Evolutionary conservation across 2,329 filamentous ascomycete genomes (phyloP), one percentile per base, ranked within the genome.

Genomic region (Calycina herbarum): DNA sequence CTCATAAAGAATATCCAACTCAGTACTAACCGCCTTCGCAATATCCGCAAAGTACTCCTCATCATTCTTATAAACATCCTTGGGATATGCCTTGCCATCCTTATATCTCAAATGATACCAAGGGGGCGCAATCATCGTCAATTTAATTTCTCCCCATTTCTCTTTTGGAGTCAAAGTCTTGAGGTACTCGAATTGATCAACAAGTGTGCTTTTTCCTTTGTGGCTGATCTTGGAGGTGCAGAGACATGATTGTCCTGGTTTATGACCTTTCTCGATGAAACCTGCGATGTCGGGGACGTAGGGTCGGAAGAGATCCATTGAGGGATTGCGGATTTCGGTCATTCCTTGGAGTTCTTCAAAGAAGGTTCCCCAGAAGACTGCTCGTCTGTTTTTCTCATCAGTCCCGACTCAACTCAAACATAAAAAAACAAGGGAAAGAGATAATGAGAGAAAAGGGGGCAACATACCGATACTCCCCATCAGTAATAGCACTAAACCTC

Each of bases 91-190:
- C 63, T 79, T 77, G 61, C 83, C 82, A 68, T 83, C 80, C 71
- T 80, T 81, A 68, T 85, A 84, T 57, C 87, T 82, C 75, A 90
- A 81, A 77, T 92, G 89, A 75, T 90, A 91, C 84, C 88, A 90
- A 74, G 86, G 86, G 1, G 87, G 87, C 3, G 87, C 86, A 56
- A 88, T 86, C 75, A 91, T 80, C 20, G 88, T 90, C 70, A 91
- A 82, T 79, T 92, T 90, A 77, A 89, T 85, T 67, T 89, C 86
- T 69, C 86, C 86, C 74, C 88, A 86, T 67, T 85, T 79, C 54
- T 88, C 85, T 40, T 86, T 79, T 0, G 88, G 84, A 0, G 91
- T 80, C n/a, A 85, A 75, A 63, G 78, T 82, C 76, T 87, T 86
- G 63, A 90, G 80, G 64, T 83, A 84, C 67, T 87, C 82, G 57